These are phyloP conservation scores for Arthrobotrys conoides DNA, from an alignment of 2,329 filamentous ascomycete species.

Conservation along the genomic window DNA sequence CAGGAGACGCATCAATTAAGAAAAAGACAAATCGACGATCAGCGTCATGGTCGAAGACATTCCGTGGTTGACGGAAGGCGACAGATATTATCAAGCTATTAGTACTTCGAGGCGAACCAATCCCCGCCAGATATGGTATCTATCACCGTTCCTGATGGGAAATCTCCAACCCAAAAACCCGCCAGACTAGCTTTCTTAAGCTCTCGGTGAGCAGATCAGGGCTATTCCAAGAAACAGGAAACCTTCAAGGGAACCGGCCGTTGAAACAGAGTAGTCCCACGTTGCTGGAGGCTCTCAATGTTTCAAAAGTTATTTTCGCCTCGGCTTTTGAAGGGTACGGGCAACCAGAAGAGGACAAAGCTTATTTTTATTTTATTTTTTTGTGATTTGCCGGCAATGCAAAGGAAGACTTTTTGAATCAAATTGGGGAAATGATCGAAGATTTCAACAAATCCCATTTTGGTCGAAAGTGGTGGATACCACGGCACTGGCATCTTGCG, in stretches of 20 bases:
- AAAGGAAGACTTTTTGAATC: not conserved
- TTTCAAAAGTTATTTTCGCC: conserved; percentile 21
- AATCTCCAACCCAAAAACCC: not conserved
- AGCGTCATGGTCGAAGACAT: not conserved
- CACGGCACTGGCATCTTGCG: conserved; percentile 3
- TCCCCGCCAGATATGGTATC: not conserved
- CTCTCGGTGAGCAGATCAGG: conserved; percentile 20
- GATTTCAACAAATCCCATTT: conserved; percentile 27
- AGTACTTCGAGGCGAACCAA: conserved; percentile 7
- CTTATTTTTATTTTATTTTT: conserved; percentile 15
- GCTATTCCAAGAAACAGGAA: conserved; percentile 29
- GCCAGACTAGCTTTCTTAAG: not conserved
- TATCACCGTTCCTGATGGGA: conserved; percentile 6
- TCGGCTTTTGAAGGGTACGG: not conserved
- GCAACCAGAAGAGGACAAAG: conserved; percentile 9
- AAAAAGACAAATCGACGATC: not conserved
- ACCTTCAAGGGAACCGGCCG: conserved; percentile 29
- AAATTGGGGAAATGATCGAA: conserved; percentile 29
- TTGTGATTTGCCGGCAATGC: conserved; percentile 3
- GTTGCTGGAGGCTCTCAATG: conserved; percentile 30
- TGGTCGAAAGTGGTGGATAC: conserved; percentile 3
- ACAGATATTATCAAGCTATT: conserved; percentile 25
- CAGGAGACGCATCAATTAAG: not conserved
- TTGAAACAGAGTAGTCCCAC: conserved; percentile 36
- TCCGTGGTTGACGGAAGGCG: conserved; percentile 16